Evolutionary conservation across 441 rosid species (phyloP).

Genomic region (Syzygium malaccense): DNA sequence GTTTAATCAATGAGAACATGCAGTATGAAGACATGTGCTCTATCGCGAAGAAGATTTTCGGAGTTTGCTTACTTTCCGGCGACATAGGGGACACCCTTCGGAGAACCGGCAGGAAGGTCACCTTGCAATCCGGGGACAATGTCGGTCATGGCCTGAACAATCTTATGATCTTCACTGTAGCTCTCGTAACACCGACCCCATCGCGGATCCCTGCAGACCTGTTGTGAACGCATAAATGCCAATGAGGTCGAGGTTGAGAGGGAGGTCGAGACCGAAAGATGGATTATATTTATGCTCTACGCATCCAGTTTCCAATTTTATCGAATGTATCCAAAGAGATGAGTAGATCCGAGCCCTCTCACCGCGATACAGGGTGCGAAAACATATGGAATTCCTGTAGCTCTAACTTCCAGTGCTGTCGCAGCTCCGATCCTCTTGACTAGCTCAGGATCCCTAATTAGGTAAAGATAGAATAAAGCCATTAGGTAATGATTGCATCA

Average conservation of each 20-base stretch:
- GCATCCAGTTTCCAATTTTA: no score
- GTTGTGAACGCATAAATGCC: not conserved
- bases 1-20: not conserved
- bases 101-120: constrained; percentile 26
- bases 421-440: constrained; percentile 60
- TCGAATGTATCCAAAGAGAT: not conserved
- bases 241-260: not conserved
- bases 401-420: constrained; percentile 67
- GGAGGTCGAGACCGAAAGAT: not conserved
- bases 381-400: constrained; percentile 54
- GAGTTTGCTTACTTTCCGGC: constrained; percentile 42
- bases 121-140: constrained; percentile 58
- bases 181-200: constrained; percentile 75
- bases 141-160: constrained; percentile 56
- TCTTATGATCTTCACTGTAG: constrained; percentile 50
- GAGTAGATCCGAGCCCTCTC: not conserved
- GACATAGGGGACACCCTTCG: constrained; percentile 43
- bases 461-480: not conserved
- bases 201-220: constrained; percentile 76
- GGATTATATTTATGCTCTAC: not conserved
- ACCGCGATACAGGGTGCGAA: constrained; percentile 75
- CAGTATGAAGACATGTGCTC: not conserved
- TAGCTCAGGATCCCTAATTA: constrained; percentile 43
- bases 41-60: not conserved
- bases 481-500: not conserved